Evolutionary conservation across 179 eudicot genomes (phyloP).

Genomic region (Patellifolia procumbens): DNA sequence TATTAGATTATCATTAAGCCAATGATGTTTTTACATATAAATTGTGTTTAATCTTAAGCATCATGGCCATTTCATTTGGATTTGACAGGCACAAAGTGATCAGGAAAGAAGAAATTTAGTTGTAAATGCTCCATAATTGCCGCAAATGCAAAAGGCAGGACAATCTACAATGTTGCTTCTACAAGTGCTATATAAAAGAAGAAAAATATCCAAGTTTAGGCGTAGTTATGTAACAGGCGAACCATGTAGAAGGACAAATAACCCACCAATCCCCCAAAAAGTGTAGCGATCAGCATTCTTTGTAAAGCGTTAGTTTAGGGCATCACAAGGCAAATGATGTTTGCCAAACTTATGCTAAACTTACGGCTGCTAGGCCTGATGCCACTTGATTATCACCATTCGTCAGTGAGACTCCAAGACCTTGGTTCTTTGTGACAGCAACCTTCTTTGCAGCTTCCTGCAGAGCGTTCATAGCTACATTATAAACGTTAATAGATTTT

Average conservation of each 20-base stretch:
- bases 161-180: not conserved
- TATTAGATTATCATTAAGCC: not conserved
- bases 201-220: not conserved
- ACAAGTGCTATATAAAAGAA: not conserved
- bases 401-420: constrained; percentile 30
- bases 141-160: constrained; percentile 1
- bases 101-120: not conserved
- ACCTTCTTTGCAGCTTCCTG: constrained; percentile 44
- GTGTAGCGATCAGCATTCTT: not conserved
- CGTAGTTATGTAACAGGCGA: not conserved
- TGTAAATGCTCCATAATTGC: not conserved
- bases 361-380: constrained; percentile 46
- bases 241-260: not conserved
- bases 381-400: constrained; percentile 44
- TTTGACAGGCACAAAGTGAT: not conserved
- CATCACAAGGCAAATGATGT: not conserved
- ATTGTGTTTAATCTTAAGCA: not conserved
- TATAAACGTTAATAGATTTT: constrained; percentile 42
- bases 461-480: constrained; percentile 47
- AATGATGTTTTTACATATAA: not conserved
- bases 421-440: constrained; percentile 55
- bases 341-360: constrained; percentile 13
- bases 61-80: not conserved
- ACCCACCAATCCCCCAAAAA: too few species aligned
- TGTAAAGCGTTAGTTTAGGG: not conserved